A percentile compares a stretch with the other conserved stretches of the same genome.
These are phyloP conservation scores for Bipolaris bicolor DNA, from an alignment of 2,329 filamentous ascomycete genomes.

Conservation along the genomic window DNA sequence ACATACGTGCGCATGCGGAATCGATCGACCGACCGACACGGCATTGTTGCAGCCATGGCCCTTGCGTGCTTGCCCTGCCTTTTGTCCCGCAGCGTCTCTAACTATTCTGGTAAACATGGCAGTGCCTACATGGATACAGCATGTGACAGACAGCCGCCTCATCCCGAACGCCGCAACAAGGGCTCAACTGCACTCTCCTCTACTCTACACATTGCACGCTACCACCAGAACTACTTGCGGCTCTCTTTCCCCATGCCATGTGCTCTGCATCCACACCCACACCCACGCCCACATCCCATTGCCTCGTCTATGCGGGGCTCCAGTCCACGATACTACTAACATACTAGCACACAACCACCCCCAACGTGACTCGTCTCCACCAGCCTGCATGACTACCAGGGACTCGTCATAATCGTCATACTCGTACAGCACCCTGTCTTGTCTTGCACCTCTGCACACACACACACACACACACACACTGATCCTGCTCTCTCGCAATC, in stretches of 20 bases:
- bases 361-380: conserved; percentile 6
- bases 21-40: background rate
- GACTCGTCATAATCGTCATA: too few species aligned
- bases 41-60: background rate
- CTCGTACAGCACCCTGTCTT: too few species aligned
- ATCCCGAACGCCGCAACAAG: too few species aligned
- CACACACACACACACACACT: background rate
- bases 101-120: too few species aligned
- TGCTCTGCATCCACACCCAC: too few species aligned
- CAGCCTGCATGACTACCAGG: conserved; percentile 1
- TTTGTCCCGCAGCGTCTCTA: too few species aligned
- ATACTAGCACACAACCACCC: conserved; percentile 4
- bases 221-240: background rate
- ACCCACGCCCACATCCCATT: background rate
- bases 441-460: background rate
- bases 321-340: conserved; percentile 2
- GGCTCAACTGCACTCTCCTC: too few species aligned
- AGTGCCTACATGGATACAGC: too few species aligned
- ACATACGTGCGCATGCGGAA: background rate
- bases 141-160: too few species aligned
- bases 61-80: too few species aligned
- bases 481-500: background rate
- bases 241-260: conserved; percentile 2
- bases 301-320: conserved; percentile 10
- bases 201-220: too few species aligned